These are phyloP conservation scores for Mycena rebaudengoi DNA, from an alignment of 768 basidiomycete species.

Conservation along the genomic window DNA sequence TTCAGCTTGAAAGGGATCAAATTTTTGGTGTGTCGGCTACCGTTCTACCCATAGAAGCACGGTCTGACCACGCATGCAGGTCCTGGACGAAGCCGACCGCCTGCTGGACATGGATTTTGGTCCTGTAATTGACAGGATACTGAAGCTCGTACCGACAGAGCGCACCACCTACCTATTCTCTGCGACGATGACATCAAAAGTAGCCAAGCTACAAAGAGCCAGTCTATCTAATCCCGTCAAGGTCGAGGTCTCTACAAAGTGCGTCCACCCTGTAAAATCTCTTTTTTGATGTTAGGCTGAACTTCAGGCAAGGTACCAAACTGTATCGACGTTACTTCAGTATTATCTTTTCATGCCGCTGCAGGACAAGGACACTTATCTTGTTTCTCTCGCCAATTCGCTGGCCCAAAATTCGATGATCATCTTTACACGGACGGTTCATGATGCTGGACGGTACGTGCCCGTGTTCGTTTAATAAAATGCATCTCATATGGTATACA, in stretches of 20 bases:
- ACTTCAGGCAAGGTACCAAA: constrained; percentile 79
- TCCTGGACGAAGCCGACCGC: constrained; percentile 97
- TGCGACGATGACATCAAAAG: constrained; percentile 99
- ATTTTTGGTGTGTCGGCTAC: constrained; percentile 73
- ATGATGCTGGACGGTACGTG: constrained; percentile 84
- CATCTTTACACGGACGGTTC: constrained; percentile 94
- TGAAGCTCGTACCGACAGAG: constrained; percentile 94
- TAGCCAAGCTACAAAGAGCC: constrained; percentile 94
- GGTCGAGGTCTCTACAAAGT: constrained; percentile 95
- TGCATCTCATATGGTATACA: constrained; percentile 33
- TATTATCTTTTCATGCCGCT: constrained; percentile 95
- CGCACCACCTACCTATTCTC: constrained; percentile 96
- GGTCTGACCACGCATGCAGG: constrained; percentile 53
- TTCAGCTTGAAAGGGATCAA: constrained; percentile 87
- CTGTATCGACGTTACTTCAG: constrained; percentile 93
- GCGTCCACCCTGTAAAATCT: constrained; percentile 34
- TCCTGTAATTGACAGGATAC: constrained; percentile 93
- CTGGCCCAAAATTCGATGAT: constrained; percentile 94
- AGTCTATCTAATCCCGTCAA: constrained; percentile 93
- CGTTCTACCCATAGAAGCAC: background rate
- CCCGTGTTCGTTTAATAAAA: background rate
- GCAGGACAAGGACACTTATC: constrained; percentile 89
- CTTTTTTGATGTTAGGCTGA: background rate
- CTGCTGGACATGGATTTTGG: constrained; percentile 97
- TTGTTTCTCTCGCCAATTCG: constrained; percentile 89